Conservation (phyloP, 441 rosid species). For the Bocquillonia castaneifolia region DNA sequence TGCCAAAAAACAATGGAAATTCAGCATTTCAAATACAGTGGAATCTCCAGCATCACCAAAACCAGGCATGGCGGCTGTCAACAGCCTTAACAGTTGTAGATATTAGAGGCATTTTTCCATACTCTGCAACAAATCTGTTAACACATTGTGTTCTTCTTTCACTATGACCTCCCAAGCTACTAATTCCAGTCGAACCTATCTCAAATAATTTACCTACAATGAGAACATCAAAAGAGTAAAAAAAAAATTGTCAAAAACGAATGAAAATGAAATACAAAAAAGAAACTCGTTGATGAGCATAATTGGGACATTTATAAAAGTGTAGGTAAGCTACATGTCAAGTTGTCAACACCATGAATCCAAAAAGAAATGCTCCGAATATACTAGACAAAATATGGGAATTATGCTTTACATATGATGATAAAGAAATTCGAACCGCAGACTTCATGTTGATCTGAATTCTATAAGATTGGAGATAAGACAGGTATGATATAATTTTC, state of each 20-base stretch:
- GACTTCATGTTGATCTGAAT: no score
- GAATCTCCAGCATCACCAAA: slow-evolving; percentile 51
- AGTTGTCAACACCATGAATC: background rate
- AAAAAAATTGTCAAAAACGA: background rate
- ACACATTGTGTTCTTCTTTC: slow-evolving; percentile 67
- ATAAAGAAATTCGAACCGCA: no score
- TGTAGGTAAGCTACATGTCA: background rate
- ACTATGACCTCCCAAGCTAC: slow-evolving; percentile 79
- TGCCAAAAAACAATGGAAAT: slow-evolving; percentile 7
- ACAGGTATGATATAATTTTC: no score
- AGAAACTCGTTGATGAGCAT: background rate
- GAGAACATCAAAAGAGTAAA: slow-evolving; percentile 6
- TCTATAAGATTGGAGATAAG: no score
- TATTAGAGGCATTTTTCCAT: slow-evolving; percentile 72
- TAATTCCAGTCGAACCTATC: slow-evolving; percentile 88
- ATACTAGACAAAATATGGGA: no score
- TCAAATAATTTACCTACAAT: slow-evolving; percentile 72
- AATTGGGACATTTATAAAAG: background rate
- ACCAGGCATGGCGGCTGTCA: slow-evolving; percentile 64
- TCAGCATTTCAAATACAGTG: background rate
- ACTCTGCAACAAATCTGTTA: slow-evolving; percentile 68
- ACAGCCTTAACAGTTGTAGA: slow-evolving; percentile 67
- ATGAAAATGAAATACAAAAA: background rate
- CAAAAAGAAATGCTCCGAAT: background rate
- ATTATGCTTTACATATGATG: no score